Evolutionary conservation across 345 rosid species (phyloP), one percentile per base, ranked within the genome.

Genomic region (Melaleuca alternifolia): DNA sequence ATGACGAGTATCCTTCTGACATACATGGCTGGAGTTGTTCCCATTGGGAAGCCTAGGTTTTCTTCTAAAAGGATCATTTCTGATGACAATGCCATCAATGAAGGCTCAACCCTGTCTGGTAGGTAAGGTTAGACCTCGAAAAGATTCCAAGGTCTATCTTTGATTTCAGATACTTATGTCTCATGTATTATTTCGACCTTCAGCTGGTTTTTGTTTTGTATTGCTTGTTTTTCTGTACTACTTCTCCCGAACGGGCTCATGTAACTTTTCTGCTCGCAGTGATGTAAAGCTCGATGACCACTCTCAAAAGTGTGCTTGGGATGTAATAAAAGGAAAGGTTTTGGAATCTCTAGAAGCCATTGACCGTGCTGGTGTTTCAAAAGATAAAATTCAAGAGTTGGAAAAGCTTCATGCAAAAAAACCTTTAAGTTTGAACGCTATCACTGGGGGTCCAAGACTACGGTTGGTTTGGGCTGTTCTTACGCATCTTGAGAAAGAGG

Each of bases 1-100:
- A 85, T 93, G 89, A 86, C 94, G 54, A 93, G 95, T 89, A 91
- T 97, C 83, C 92, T 94, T 87, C 98, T 97, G 56, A 93, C 98
- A 2, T 95, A 94, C 88, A 77, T 93, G 92, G 98, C 97, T 87
- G 98, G 99, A 88, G 97, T 95, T 83, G 88, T 96, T 89, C 96
- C 98, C 79, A 30, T 89, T 87, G 89, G 85, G 88, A 92, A 88
- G 82, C 87, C 94, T 33, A 83, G 62, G 87, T 89, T 85, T 85
- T 85, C 90, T 83, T 81, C 91, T 33, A 88, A 50, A 87, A 90
- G 90, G 71, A 89, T 85, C 46, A 86, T 86, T 14, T 65, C 88
- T 28, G 87, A 85, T 54, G 91, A 91, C 26, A 87, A 83, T 75
- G 86, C 86, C 52, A 88, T 86, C 82, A 84, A 85, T 87, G 91